phyloP scores from a whole-genome alignment of 2,329 filamentous ascomycete genomes.

The Claviceps fusiformis region DNA sequence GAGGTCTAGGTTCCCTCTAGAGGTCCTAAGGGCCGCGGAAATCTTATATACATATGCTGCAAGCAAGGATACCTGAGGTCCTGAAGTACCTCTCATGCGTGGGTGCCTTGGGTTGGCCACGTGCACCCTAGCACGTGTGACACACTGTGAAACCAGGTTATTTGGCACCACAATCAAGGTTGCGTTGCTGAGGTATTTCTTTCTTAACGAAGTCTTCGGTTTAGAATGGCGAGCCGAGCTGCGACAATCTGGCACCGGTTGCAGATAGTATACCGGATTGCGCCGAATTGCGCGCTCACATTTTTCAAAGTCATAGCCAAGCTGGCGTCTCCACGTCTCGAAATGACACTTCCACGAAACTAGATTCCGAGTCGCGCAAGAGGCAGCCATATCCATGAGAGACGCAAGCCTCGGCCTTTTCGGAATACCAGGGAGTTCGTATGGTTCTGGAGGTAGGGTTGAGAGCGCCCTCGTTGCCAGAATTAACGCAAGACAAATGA shows the following conservation, averaged over 20 bases:
- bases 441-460: conserved; percentile 50
- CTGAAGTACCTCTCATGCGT: too few relatives aligned
- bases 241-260: conserved; percentile 19
- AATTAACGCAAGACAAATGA: conserved; percentile 70
- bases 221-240: too few relatives aligned
- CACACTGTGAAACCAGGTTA: conserved; percentile 78
- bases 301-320: conserved; percentile 34
- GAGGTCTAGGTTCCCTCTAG: too few relatives aligned
- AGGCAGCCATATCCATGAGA: conserved; percentile 63
- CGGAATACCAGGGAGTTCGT: conserved; percentile 28
- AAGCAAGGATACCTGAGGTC: too few relatives aligned
- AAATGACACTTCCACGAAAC: conserved; percentile 60
- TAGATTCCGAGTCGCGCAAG: conserved; percentile 49
- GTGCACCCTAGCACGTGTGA: too few relatives aligned
- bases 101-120: too few relatives aligned
- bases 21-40: too few relatives aligned
- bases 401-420: conserved; percentile 39
- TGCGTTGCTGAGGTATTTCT: conserved; percentile 38
- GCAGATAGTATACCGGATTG: conserved; percentile 46
- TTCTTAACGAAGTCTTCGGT: too few relatives aligned
- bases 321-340: conserved; percentile 29
- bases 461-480: conserved; percentile 60
- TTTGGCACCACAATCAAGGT: conserved; percentile 71
- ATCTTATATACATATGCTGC: too few relatives aligned
- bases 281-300: conserved; percentile 43